Evolutionary conservation across 306 rosid species (phyloP).

Genomic region (Corylus avellana): DNA sequence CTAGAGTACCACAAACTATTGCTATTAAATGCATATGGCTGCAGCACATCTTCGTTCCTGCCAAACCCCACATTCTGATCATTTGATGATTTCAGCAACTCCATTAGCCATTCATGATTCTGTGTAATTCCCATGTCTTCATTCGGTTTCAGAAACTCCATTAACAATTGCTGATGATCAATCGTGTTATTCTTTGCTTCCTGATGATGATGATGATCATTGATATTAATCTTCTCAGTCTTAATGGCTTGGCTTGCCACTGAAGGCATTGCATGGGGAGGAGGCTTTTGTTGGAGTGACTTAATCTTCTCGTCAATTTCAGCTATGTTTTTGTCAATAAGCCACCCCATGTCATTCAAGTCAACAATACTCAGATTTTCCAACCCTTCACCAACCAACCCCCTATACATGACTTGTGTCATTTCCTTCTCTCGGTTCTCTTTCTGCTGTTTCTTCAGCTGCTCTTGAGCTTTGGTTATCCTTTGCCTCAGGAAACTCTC

Average conservation of each 20-base stretch:
- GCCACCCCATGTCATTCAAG: constrained; percentile 10
- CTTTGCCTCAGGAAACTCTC: constrained; percentile 14
- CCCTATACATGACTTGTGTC: background rate
- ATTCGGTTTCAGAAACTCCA: background rate
- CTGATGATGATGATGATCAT: background rate
- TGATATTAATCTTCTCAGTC: no score
- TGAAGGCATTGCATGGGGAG: background rate
- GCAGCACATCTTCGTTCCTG: background rate
- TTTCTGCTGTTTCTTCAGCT: constrained; percentile 5
- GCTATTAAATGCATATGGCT: background rate
- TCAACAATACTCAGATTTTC: background rate
- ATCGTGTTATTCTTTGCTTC: background rate
- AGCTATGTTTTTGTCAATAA: constrained; percentile 1
- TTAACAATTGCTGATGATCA: background rate
- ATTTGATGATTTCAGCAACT: background rate
- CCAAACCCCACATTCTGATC: background rate
- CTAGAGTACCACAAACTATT: background rate
- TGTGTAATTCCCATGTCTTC: background rate
- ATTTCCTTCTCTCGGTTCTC: constrained; percentile 25
- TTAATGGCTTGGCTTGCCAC: background rate
- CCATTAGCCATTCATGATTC: background rate
- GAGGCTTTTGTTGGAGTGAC: background rate
- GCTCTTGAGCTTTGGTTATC: constrained; percentile 9
- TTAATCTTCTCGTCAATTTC: constrained; percentile 1
- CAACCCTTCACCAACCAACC: constrained; percentile 21